A percentile compares a stretch with the other conserved stretches of the same genome.
Evolutionary conservation across 2,329 filamentous ascomycete genomes (phyloP).

Genomic region (Geosmithia morbida): DNA sequence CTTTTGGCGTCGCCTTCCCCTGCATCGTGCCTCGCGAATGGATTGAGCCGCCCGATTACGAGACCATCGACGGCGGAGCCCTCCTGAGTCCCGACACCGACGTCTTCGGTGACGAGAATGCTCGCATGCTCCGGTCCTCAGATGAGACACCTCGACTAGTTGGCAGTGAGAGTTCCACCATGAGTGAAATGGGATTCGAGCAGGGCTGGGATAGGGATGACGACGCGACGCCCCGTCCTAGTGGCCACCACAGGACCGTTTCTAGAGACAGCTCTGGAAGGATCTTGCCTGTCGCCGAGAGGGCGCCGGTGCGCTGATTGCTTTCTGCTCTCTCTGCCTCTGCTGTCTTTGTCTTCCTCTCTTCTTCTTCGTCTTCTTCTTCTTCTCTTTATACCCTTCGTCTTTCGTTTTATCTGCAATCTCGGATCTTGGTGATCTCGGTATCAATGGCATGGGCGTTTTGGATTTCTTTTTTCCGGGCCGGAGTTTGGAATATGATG

Average conservation of each 20-base stretch:
- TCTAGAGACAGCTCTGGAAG: conserved; percentile 34
- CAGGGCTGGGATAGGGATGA: conserved; percentile 30
- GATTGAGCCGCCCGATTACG: conserved; percentile 60
- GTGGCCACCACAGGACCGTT: conserved; percentile 12
- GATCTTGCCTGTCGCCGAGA: conserved; percentile 34
- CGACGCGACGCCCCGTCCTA: background rate
- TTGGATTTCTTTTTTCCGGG: background rate
- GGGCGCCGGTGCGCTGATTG: conserved; percentile 21
- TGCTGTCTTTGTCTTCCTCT: background rate
- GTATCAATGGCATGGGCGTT: background rate
- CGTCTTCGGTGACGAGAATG: conserved; percentile 33
- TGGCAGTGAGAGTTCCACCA: conserved; percentile 3
- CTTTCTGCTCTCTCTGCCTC: no score
- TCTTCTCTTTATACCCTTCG: background rate
- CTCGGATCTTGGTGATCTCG: background rate
- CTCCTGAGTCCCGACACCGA: conserved; percentile 41
- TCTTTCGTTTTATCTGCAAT: background rate
- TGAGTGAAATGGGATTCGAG: conserved; percentile 8
- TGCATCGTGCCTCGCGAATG: conserved; percentile 74
- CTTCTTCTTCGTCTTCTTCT: no score
- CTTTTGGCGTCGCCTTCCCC: conserved; percentile 65
- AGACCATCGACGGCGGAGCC: conserved; percentile 54
- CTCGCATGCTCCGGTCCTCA: conserved; percentile 38
- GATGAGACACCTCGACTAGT: conserved; percentile 14
- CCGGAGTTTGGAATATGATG: background rate